These are phyloP conservation scores for Beauveria medogensis DNA, from an alignment of 2,329 filamentous ascomycete species.

Conservation along the genomic window DNA sequence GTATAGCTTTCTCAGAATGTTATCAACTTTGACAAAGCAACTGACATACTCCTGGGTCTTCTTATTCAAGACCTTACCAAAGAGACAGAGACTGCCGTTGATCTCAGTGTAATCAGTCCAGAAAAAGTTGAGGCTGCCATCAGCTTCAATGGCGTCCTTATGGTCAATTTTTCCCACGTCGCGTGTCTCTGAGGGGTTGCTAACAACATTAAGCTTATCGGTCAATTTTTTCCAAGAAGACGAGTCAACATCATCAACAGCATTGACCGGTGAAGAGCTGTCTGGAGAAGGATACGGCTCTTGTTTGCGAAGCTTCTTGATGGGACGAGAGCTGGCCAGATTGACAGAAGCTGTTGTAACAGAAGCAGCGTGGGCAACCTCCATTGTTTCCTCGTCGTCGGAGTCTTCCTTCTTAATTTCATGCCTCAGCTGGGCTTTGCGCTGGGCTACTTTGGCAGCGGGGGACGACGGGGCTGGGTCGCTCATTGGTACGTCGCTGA, in stretches of 20 bases:
- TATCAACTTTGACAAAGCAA: conserved; percentile 93
- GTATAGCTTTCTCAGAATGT: conserved; percentile 84
- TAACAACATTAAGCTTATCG: conserved; percentile 76
- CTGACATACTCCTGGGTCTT: conserved; percentile 72
- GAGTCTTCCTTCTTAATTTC: conserved; percentile 58
- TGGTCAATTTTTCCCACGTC: conserved; percentile 73
- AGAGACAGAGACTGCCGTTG: conserved; percentile 84
- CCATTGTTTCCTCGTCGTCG: conserved; percentile 77
- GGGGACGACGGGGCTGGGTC: conserved; percentile 84
- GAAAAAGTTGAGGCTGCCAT: conserved; percentile 88
- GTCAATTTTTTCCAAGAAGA: conserved; percentile 85
- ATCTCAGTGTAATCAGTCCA: conserved; percentile 96
- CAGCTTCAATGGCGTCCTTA: conserved; percentile 82
- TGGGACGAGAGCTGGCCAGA: conserved; percentile 64
- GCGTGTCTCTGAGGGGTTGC: conserved; percentile 57
- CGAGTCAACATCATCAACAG: conserved; percentile 60
- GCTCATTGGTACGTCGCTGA: conserved; percentile 62
- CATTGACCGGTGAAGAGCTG: conserved; percentile 67
- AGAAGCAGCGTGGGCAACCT: conserved; percentile 69
- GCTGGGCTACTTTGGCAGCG: conserved; percentile 66
- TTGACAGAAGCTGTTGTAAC: conserved; percentile 69
- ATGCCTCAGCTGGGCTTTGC: conserved; percentile 50
- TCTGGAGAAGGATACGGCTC: conserved; percentile 60
- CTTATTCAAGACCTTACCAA: conserved; percentile 93
- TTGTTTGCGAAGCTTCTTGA: conserved; percentile 65